A percentile compares a stretch with the other conserved stretches of the same genome.
These are phyloP conservation scores for Cladobotryum protrusum DNA, from an alignment of 2,329 filamentous ascomycete genomes.

Conservation along the genomic window DNA sequence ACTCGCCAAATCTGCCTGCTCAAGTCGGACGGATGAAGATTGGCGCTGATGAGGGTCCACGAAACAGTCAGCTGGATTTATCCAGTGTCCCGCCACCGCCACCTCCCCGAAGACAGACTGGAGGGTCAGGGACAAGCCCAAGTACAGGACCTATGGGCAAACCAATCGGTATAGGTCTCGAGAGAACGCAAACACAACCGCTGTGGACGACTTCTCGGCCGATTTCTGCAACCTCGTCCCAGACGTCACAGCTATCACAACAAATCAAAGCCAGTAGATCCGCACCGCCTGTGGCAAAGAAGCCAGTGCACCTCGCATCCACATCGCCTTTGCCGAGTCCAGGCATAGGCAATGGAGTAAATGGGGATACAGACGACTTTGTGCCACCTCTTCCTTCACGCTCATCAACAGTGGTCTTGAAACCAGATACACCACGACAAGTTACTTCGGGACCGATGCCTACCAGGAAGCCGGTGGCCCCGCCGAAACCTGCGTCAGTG, in stretches of 20 bases:
- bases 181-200: slow-evolving; percentile 22
- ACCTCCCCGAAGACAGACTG: slow-evolving; percentile 37
- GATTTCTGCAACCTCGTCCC: slow-evolving; percentile 31
- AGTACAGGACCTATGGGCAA: slow-evolving; percentile 4
- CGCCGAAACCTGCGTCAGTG: slow-evolving; percentile 15
- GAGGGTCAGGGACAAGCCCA: slow-evolving; percentile 13
- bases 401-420: slow-evolving; percentile 2
- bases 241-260: slow-evolving; percentile 26
- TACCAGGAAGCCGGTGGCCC: slow-evolving; percentile 21
- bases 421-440: not conserved
- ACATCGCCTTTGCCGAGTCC: slow-evolving; percentile 19
- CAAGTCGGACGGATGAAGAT: slow-evolving; percentile 40
- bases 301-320: slow-evolving; percentile 49
- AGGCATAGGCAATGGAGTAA: slow-evolving; percentile 13
- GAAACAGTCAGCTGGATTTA: slow-evolving; percentile 5
- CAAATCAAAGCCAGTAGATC: slow-evolving; percentile 31
- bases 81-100: slow-evolving; percentile 36
- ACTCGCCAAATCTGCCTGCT: slow-evolving; percentile 39
- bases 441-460: slow-evolving; percentile 14
- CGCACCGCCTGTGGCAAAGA: slow-evolving; percentile 55
- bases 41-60: slow-evolving; percentile 32
- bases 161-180: slow-evolving; percentile 14
- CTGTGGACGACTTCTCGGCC: slow-evolving; percentile 25
- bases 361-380: slow-evolving; percentile 13
- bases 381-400: slow-evolving; percentile 9